Evolutionary conservation across 2,329 filamentous ascomycete species (phyloP).

Genomic region (Epichloe brachyelytri): DNA sequence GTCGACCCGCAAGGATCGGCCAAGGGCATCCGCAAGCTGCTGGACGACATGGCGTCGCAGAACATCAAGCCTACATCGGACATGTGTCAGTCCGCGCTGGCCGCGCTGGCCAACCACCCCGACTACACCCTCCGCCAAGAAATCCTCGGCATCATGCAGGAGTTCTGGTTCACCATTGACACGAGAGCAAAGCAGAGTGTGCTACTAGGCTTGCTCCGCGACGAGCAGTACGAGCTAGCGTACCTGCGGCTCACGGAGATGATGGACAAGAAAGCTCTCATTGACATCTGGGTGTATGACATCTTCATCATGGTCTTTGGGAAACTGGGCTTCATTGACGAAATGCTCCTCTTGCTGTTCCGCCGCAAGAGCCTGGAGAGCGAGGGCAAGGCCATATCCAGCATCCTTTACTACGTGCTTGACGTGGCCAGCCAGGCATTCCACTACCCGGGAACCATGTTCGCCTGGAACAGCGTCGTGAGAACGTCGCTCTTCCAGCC

Average conservation of each 20-base stretch:
- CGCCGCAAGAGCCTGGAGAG: constrained; percentile 30
- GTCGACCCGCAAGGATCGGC: constrained; percentile 54
- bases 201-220: constrained; percentile 62
- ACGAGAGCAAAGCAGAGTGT: constrained; percentile 53
- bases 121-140: constrained; percentile 65
- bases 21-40: constrained; percentile 44
- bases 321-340: constrained; percentile 61
- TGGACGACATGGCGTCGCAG: constrained; percentile 57
- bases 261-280: constrained; percentile 36
- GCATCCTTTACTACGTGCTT: constrained; percentile 60
- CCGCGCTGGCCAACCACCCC: constrained; percentile 69
- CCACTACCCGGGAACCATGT: constrained; percentile 51
- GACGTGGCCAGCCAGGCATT: constrained; percentile 55
- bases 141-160: constrained; percentile 60
- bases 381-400: constrained; percentile 27
- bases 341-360: constrained; percentile 57
- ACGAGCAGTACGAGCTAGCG: constrained; percentile 73
- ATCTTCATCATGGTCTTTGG: constrained; percentile 63
- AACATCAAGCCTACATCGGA: constrained; percentile 50
- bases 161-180: constrained; percentile 45
- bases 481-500: constrained; percentile 24
- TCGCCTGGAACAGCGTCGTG: constrained; percentile 60
- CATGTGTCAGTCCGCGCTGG: constrained; percentile 58
- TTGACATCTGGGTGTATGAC: constrained; percentile 66
- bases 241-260: constrained; percentile 57